Percentiles rank a stretch among this genome's conserved stretches.
Evolutionary conservation across 495 filamentous ascomycete species (phyloP).

Genomic region (Penicillium robsamsonii): DNA sequence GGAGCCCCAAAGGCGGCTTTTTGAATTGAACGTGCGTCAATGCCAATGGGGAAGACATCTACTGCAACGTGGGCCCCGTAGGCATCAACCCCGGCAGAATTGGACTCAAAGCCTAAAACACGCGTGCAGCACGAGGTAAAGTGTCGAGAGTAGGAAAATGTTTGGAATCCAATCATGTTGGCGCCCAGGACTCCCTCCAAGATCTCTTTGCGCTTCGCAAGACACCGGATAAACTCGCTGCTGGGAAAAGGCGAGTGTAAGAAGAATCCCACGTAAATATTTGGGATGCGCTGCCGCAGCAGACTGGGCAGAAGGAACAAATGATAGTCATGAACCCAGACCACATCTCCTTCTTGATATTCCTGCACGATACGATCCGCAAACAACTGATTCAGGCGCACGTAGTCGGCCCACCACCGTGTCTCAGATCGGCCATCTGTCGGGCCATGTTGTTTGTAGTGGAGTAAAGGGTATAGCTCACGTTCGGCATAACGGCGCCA

Average conservation of each 20-base stretch:
- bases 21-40: slow-evolving; percentile 72
- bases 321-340: slow-evolving; percentile 91
- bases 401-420: slow-evolving; percentile 86
- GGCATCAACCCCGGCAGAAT: slow-evolving; percentile 76
- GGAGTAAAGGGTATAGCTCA: slow-evolving; percentile 84
- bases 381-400: slow-evolving; percentile 81
- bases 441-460: slow-evolving; percentile 89
- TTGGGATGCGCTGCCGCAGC: slow-evolving; percentile 74
- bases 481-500: slow-evolving; percentile 89
- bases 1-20: slow-evolving; percentile 64
- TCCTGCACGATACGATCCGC: slow-evolving; percentile 79
- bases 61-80: slow-evolving; percentile 85
- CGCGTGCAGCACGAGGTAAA: slow-evolving; percentile 90
- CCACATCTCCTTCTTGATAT: slow-evolving; percentile 86
- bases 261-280: slow-evolving; percentile 88
- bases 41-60: slow-evolving; percentile 88
- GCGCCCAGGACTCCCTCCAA: slow-evolving; percentile 83
- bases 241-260: slow-evolving; percentile 91
- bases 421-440: slow-evolving; percentile 77
- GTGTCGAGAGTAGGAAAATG: slow-evolving; percentile 86
- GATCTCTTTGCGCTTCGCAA: slow-evolving; percentile 81
- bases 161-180: slow-evolving; percentile 91
- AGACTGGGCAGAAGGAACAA: slow-evolving; percentile 82
- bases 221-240: slow-evolving; percentile 85
- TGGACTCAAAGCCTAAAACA: slow-evolving; percentile 80